Percentiles rank a stretch among this genome's conserved stretches.
These are phyloP conservation scores for Candida nonsorbophila DNA, from an alignment of 805 yeast species.

Conservation along the genomic window DNA sequence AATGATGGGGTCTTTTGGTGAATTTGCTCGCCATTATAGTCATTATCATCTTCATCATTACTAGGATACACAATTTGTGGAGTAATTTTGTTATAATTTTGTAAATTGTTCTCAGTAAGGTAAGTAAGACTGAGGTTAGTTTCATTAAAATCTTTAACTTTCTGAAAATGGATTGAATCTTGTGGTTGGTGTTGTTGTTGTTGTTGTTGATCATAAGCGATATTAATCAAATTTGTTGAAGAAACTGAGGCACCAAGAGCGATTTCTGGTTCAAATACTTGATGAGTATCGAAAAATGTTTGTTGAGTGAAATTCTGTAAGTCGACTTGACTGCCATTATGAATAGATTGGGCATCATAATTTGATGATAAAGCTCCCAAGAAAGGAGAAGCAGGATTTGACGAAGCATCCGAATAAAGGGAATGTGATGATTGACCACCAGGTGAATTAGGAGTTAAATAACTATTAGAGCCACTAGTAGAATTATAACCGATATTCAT, in stretches of 20 bases:
- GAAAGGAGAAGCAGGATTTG: conserved; percentile 32
- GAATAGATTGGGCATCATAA: conserved; percentile 3
- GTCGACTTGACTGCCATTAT: conserved; percentile 10
- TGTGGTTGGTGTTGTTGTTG: conserved; percentile 4
- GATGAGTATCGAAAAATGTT: conserved; percentile 7
- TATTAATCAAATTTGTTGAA: conserved; percentile 22
- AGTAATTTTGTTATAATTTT: conserved; percentile 12
- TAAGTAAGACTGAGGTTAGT: conserved; percentile 3
- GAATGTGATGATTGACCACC: conserved; percentile 14
- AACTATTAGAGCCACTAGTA: conserved; percentile 2
- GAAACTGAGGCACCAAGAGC: conserved; percentile 35
- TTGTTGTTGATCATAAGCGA: conserved; percentile 5
- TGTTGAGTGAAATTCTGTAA: conserved; percentile 3
- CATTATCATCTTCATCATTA: conserved; percentile 10
- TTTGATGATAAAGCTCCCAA: conserved; percentile 25
- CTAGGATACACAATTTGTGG: conserved; percentile 9
- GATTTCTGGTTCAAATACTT: conserved; percentile 28
- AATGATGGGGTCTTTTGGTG: conserved; percentile 48
- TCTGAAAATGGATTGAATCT: conserved; percentile 8
- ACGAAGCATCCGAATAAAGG: conserved; percentile 30
- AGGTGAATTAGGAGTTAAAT: conserved; percentile 9
- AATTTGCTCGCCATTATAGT: conserved; percentile 11
- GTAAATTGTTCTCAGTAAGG: conserved; percentile 13
- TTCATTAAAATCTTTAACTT: conserved; percentile 9
- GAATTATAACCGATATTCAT: not conserved